Conservation (phyloP, 805 yeast species). For the Yamadazyma paraphyllophila region DNA sequence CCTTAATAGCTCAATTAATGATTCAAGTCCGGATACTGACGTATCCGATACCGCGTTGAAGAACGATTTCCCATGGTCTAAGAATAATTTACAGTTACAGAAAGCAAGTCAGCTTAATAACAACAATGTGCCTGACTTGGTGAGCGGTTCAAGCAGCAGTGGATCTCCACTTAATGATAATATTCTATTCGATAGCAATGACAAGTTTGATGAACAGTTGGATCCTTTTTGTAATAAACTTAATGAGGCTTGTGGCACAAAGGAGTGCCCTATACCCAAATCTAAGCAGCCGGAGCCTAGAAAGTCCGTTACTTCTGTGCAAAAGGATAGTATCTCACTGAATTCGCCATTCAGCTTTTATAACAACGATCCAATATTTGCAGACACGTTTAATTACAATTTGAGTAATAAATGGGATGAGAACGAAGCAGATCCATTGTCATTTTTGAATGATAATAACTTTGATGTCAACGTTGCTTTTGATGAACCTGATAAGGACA, state of each 20-base stretch:
- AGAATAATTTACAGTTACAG: constrained; percentile 1
- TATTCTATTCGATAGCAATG: constrained; percentile 32
- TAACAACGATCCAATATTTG: constrained; percentile 9
- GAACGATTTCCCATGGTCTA: constrained; percentile 12
- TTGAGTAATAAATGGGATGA: constrained; percentile 13
- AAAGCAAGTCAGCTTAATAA: not conserved
- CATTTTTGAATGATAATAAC: constrained; percentile 46
- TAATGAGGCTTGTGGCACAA: constrained; percentile 81
- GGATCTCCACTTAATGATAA: constrained; percentile 40
- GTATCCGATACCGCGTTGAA: constrained; percentile 6
- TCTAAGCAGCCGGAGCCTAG: constrained; percentile 17
- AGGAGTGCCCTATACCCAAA: constrained; percentile 63
- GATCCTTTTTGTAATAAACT: constrained; percentile 74
- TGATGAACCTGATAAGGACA: constrained; percentile 18
- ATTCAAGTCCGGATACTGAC: constrained; percentile 18
- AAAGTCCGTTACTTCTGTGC: not conserved
- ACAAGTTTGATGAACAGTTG: constrained; percentile 63
- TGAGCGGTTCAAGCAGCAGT: constrained; percentile 35
- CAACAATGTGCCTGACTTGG: constrained; percentile 32
- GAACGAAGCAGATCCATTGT: constrained; percentile 38
- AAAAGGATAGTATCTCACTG: not conserved
- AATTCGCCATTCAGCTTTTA: constrained; percentile 10
- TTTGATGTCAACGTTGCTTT: constrained; percentile 59
- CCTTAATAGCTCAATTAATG: constrained; percentile 9
- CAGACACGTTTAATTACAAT: constrained; percentile 15